Evolutionary conservation across 306 rosid species (phyloP).

Genomic region (Begonia masoniana): DNA sequence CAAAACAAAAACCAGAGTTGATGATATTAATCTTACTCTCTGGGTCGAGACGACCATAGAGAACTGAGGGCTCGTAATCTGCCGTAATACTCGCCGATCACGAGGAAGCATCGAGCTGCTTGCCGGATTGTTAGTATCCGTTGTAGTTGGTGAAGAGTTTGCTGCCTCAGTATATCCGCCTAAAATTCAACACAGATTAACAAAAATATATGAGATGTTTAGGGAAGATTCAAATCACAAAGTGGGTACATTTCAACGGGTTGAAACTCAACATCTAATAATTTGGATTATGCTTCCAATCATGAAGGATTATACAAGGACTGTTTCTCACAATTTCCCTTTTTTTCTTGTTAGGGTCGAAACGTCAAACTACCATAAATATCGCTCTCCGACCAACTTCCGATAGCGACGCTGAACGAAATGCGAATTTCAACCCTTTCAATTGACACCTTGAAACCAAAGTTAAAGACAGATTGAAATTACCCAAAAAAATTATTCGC

Average conservation of each 20-base stretch:
- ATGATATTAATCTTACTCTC: constrained; percentile 41
- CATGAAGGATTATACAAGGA: background rate
- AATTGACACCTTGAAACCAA: constrained; percentile 22
- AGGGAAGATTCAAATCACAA: no score
- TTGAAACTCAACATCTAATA: background rate
- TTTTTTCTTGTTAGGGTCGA: constrained; percentile 5
- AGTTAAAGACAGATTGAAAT: background rate
- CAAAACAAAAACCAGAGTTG: background rate
- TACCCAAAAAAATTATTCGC: no score
- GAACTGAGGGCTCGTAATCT: constrained; percentile 87
- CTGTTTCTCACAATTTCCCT: constrained; percentile 1
- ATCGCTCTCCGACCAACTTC: constrained; percentile 59
- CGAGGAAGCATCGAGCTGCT: constrained; percentile 57
- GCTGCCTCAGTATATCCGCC: constrained; percentile 89
- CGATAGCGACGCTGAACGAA: constrained; percentile 26
- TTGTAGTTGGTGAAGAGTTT: constrained; percentile 60
- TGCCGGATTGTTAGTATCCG: constrained; percentile 65
- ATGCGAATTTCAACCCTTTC: background rate
- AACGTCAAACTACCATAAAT: constrained; percentile 21
- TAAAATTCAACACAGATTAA: constrained; percentile 6
- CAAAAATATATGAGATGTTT: no score
- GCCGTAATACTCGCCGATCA: constrained; percentile 69
- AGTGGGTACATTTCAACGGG: background rate
- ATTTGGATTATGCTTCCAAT: background rate
- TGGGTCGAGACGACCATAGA: constrained; percentile 82